Evolutionary conservation across 78 protist genomes (phyloP).

Genomic region (Acrasis kona): DNA sequence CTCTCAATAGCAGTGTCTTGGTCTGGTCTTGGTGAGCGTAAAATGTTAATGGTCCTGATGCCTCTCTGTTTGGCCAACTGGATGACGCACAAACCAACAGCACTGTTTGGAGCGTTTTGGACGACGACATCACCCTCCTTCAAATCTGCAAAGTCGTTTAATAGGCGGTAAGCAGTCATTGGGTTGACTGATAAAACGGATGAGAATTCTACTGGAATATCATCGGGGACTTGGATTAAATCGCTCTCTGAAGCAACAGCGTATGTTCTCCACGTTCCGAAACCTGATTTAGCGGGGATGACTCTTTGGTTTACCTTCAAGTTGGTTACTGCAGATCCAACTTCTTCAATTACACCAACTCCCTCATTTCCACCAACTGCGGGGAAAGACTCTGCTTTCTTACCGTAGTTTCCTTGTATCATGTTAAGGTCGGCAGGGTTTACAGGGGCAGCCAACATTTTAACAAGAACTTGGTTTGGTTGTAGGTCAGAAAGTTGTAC

Average conservation of each 20-base stretch:
- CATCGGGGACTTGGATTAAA: constrained; percentile 18
- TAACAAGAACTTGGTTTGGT: constrained; percentile 37
- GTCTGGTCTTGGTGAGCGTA: constrained; percentile 33
- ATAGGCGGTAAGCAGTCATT: constrained; percentile 69
- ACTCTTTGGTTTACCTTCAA: constrained; percentile 53
- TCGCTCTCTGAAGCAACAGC: not conserved
- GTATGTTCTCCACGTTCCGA: not conserved
- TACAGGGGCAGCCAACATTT: constrained; percentile 72
- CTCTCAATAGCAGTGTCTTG: constrained; percentile 14
- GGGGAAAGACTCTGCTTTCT: constrained; percentile 39
- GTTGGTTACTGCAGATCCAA: constrained; percentile 45
- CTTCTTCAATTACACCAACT: constrained; percentile 61
- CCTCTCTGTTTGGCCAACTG: constrained; percentile 57
- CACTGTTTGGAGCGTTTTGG: constrained; percentile 73
- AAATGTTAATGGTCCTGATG: constrained; percentile 54
- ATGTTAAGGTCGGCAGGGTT: constrained; percentile 79
- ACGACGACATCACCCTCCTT: constrained; percentile 68
- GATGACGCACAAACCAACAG: constrained; percentile 65
- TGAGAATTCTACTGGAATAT: constrained; percentile 41
- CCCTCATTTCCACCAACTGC: constrained; percentile 80
- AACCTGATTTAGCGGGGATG: constrained; percentile 26
- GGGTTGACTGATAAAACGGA: constrained; percentile 62
- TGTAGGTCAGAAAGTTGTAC: not conserved
- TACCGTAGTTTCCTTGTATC: constrained; percentile 69
- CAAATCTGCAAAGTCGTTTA: constrained; percentile 55